These are phyloP conservation scores for Aureobasidium leucospermi DNA, from an alignment of 2,329 filamentous ascomycete species.

Conservation along the genomic window DNA sequence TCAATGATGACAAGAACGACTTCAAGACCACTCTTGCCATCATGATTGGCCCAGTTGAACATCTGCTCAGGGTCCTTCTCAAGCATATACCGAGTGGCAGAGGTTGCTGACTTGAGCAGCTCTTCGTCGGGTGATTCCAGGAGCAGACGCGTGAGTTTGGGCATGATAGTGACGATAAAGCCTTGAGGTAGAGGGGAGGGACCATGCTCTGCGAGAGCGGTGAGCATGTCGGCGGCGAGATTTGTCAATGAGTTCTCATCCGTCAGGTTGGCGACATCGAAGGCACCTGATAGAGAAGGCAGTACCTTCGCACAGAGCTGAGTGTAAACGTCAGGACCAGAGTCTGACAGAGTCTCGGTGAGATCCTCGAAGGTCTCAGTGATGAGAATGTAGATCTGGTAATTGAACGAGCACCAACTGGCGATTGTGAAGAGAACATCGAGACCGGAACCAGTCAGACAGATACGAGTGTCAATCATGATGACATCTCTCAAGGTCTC, in stretches of 20 bases:
- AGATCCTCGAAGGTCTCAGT: constrained; percentile 89
- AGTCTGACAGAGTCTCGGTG: constrained; percentile 58
- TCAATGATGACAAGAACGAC: constrained; percentile 88
- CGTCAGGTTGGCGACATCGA: constrained; percentile 80
- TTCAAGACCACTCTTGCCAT: constrained; percentile 77
- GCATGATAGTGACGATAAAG: constrained; percentile 77
- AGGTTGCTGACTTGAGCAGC: constrained; percentile 76
- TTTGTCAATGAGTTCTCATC: constrained; percentile 79
- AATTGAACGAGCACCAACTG: constrained; percentile 80
- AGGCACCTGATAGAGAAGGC: constrained; percentile 78
- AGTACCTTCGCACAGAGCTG: constrained; percentile 78
- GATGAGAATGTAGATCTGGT: constrained; percentile 81
- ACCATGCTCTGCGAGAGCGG: constrained; percentile 73
- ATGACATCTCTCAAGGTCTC: constrained; percentile 82
- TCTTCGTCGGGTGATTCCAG: constrained; percentile 82
- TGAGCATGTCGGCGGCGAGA: constrained; percentile 77
- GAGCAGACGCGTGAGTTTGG: constrained; percentile 75
- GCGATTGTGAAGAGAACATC: constrained; percentile 83
- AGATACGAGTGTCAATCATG: constrained; percentile 66
- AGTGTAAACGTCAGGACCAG: constrained; percentile 61
- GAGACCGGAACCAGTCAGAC: constrained; percentile 67
- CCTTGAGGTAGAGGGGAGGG: constrained; percentile 78
- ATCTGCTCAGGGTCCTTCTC: constrained; percentile 85
- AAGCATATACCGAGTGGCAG: constrained; percentile 82
- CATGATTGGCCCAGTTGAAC: constrained; percentile 73